A percentile compares a stretch with the other conserved stretches of the same genome.
These are phyloP conservation scores for Vigna angularis DNA, from an alignment of 306 rosid species.

Conservation along the genomic window DNA sequence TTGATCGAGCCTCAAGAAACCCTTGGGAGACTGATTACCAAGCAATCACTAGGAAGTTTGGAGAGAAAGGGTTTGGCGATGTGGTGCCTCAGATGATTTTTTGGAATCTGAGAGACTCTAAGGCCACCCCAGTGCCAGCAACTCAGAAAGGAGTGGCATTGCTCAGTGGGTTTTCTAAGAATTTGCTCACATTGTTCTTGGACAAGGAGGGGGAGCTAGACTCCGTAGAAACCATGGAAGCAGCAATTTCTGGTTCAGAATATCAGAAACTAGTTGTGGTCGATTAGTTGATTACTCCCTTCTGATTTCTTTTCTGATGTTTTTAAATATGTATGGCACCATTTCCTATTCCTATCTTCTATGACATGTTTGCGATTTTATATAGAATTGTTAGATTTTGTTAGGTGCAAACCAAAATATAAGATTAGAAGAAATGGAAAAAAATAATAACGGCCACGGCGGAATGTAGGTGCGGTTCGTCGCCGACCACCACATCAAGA, in stretches of 20 bases:
- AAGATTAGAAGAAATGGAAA: too few relatives aligned
- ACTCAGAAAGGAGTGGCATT: constrained; percentile 70
- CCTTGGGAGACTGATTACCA: constrained; percentile 78
- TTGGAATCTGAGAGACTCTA: constrained; percentile 72
- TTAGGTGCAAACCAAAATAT: too few relatives aligned
- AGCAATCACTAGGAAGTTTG: constrained; percentile 58
- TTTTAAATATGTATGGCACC: too few relatives aligned
- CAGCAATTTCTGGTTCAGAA: constrained; percentile 56
- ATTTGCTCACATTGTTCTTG: constrained; percentile 66
- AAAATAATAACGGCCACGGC: too few relatives aligned
- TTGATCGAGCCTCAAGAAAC: constrained; percentile 53
- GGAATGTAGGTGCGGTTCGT: too few relatives aligned
- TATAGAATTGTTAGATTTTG: too few relatives aligned
- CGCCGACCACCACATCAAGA: too few relatives aligned
- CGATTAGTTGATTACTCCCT: constrained; percentile 34
- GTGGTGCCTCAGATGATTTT: constrained; percentile 73
- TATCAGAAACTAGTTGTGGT: constrained; percentile 53
- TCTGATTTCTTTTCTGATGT: too few relatives aligned
- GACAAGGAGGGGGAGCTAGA: constrained; percentile 53
- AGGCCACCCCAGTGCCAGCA: constrained; percentile 57
- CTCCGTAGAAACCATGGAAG: constrained; percentile 51
- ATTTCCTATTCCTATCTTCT: too few relatives aligned
- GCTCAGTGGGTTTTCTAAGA: constrained; percentile 80
- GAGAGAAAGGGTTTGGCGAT: constrained; percentile 57
- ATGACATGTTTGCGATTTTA: too few relatives aligned